A percentile compares a stretch with the other conserved stretches of the same genome.
phyloP scores from a whole-genome alignment of 148 eudicot species.

The Rhododendron molle region DNA sequence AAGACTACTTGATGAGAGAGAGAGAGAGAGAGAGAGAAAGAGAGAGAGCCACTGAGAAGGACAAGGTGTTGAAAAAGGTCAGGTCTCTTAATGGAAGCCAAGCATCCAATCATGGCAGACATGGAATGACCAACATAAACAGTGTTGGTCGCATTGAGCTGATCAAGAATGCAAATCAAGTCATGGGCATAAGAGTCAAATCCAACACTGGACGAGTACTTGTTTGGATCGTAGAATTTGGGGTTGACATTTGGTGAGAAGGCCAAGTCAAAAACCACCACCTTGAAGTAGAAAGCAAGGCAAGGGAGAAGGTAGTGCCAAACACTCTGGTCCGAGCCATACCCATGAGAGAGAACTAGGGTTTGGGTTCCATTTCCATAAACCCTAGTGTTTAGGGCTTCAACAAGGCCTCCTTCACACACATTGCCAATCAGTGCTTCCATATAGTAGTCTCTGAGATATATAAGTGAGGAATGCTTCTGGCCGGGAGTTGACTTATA shows the following conservation, averaged over 20 bases:
- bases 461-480: background rate
- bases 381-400: conserved; percentile 27
- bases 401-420: conserved; percentile 21
- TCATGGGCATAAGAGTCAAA: conserved; percentile 27
- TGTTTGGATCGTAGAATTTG: conserved; percentile 21
- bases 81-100: conserved; percentile 26
- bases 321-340: conserved; percentile 30
- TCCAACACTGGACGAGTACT: conserved; percentile 15
- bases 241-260: conserved; percentile 29
- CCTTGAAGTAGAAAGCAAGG: conserved; percentile 28
- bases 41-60: conserved; percentile 18
- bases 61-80: conserved; percentile 28
- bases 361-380: conserved; percentile 31
- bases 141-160: conserved; percentile 20
- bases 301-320: conserved; percentile 33
- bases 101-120: conserved; percentile 44
- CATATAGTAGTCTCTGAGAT: background rate
- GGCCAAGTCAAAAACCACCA: conserved; percentile 33
- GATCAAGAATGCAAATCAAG: conserved; percentile 30
- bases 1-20: too few species aligned
- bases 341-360: conserved; percentile 30
- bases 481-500: background rate
- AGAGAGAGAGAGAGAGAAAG: conserved; percentile 2
- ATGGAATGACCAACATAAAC: conserved; percentile 36
- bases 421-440: background rate